Base-by-base conservation (phyloP, 371 early-diverging fungal species). In the Mortierella sp. region DNA sequence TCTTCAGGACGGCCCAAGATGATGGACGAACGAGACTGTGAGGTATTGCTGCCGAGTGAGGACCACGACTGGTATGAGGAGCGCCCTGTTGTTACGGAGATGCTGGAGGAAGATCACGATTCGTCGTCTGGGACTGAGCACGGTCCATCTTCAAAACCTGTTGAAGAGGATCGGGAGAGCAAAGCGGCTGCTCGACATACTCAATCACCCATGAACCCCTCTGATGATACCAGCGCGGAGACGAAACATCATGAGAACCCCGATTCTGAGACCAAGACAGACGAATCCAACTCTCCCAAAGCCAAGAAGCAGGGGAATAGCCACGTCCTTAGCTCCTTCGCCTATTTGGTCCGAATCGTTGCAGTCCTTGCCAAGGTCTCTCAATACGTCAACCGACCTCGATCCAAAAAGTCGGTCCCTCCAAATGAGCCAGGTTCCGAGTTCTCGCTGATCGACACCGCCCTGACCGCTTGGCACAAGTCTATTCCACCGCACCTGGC, bases 351-450 rank as follows among this genome's bases (percentile, higher is more conserved):
- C 38, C 87, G 85, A 38, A 80, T 87, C 27, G 76, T 77, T 8
- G 84, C 90, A 0, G 73, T 92, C 2, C 73, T 93, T 24, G 90
- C 91, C 12, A 87, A 86, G 70, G 90, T 92, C 11, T 89, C 92
- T 1, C 72, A 87, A 10, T 92, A 89, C 65, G 89, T 92, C 73
- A 93, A 92, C 71, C 88, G 88, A 35, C 88, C 90, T 2, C 84
- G 86, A 41, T 85, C 86, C 35, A 82, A 82, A 14, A 72, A 75
- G n/a, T 77, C 85, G 14, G 74, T 82, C 18, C 77, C 88, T 16
- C 90, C 90, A 1, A 81, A 85, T 0, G 88, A 87, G 44, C 88
- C 87, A 1, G 88, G 84, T 12, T 90, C 91, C 5, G 91, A 91
- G 58, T 90, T 91, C 56, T 80, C 88, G 0, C 72, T 86, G 6